Evolutionary conservation across 176 grass and related monocot species (phyloP), one percentile per base, ranked within the genome.

Genomic region (Zizania latifolia): DNA sequence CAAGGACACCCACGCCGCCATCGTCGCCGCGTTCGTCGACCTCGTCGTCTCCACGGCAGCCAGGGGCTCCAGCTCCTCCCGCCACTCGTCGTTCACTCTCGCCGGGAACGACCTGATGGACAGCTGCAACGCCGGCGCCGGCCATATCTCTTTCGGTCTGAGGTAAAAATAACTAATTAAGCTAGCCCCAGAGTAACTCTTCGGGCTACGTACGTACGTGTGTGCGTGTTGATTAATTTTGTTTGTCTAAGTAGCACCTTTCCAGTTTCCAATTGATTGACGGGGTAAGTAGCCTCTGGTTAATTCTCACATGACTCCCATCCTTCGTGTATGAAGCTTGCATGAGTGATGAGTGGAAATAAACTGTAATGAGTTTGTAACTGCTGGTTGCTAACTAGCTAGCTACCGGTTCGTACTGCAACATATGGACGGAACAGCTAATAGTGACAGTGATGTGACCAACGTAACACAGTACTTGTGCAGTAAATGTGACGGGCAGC

Each of bases 1-100:
- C 54, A 78, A 79, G 71, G 67, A 70, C 59, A 85, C 86, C 0
- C 92, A 92, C 85, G 74, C 77, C 6, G 41, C 78, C 76, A 96
- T 96, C 65, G 40, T 92, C 12, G n/a, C n/a, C n/a, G n/a, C n/a
- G n/a, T n/a, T n/a, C n/a, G n/a, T n/a, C n/a, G n/a, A n/a, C n/a
- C n/a, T n/a, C n/a, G n/a, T n/a, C n/a, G n/a, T n/a, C n/a, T n/a
- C n/a, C n/a, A n/a, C n/a, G n/a, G n/a, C n/a, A n/a, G n/a, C n/a
- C n/a, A n/a, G n/a, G n/a, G n/a, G n/a, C n/a, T n/a, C n/a, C n/a
- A n/a, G n/a, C n/a, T n/a, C n/a, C n/a, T n/a, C n/a, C n/a, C n/a
- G n/a, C n/a, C n/a, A n/a, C n/a, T n/a, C n/a, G n/a, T n/a, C 74
- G 0, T 87, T 87, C 74, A 83, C 80, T 16, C 46, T 83, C 22